These are phyloP conservation scores for Wallacemonas sp. DNA, from an alignment of 208 protist species.

Conservation along the genomic window DNA sequence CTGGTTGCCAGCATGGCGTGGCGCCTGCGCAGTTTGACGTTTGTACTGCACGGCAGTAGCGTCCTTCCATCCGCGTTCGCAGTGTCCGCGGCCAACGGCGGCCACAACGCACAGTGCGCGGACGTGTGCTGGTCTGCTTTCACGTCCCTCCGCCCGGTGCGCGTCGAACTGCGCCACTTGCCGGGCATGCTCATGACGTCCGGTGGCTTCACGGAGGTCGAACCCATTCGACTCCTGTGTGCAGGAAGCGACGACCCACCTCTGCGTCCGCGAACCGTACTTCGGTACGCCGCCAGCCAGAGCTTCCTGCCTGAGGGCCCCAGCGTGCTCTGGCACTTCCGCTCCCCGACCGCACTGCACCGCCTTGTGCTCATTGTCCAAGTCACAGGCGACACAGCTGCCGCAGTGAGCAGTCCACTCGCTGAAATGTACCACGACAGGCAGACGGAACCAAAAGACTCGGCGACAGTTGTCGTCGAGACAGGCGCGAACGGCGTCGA, in stretches of 20 bases:
- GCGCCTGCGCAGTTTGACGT: slow-evolving; percentile 43
- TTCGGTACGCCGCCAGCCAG: background rate
- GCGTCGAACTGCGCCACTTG: slow-evolving; percentile 23
- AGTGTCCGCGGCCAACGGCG: no score
- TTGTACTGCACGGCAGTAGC: background rate
- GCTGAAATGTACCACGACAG: background rate
- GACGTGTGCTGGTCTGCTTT: slow-evolving; percentile 53
- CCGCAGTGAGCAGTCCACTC: background rate
- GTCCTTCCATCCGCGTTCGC: background rate
- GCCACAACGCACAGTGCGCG: background rate
- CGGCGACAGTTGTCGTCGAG: slow-evolving; percentile 43
- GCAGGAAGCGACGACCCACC: background rate
- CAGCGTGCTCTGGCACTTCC: no score
- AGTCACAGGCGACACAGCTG: background rate
- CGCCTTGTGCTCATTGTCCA: background rate
- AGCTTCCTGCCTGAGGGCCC: slow-evolving; percentile 15
- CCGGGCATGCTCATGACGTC: slow-evolving; percentile 25
- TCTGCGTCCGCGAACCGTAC: background rate
- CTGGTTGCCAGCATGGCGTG: slow-evolving; percentile 43
- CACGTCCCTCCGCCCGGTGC: slow-evolving; percentile 13
- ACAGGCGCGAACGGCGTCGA: slow-evolving; percentile 75
- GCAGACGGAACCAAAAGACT: slow-evolving; percentile 1
- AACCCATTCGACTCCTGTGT: slow-evolving; percentile 17
- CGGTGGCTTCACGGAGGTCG: slow-evolving; percentile 43
- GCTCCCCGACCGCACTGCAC: slow-evolving; percentile 1